Evolutionary conservation across 208 protist genomes (phyloP).

Genomic region (Jaenimonas drosophilae): DNA sequence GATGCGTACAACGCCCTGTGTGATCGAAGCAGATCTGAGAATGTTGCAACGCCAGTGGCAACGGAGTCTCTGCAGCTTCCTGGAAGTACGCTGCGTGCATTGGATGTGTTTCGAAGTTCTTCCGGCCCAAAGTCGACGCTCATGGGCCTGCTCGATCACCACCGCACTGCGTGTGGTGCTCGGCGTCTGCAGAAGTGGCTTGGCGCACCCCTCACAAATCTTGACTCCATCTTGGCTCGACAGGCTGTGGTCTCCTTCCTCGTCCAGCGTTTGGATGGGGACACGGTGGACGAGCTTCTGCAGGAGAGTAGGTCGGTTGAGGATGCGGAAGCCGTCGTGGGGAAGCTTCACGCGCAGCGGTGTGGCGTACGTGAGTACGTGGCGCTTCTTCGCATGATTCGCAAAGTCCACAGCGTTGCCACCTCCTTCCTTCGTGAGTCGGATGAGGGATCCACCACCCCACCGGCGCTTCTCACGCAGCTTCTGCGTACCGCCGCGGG

Average conservation of each 20-base stretch:
- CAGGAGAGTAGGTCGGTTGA: conserved; percentile 53
- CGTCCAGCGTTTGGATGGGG: conserved; percentile 17
- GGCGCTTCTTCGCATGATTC: conserved; percentile 47
- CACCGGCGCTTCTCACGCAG: conserved; percentile 15
- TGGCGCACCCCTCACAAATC: conserved; percentile 31
- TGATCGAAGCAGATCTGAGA: not conserved
- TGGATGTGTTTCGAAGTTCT: conserved; percentile 80
- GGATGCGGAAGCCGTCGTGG: conserved; percentile 67
- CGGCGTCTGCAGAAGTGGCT: conserved; percentile 63
- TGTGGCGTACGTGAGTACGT: conserved; percentile 66
- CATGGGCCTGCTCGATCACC: conserved; percentile 58
- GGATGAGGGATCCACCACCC: not conserved
- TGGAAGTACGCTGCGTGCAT: conserved; percentile 55
- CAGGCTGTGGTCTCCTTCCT: conserved; percentile 47
- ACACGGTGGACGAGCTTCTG: conserved; percentile 38
- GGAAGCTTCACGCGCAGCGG: conserved; percentile 61
- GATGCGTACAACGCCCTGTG: conserved; percentile 31
- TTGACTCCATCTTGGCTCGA: conserved; percentile 20
- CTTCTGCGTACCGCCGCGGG: conserved; percentile 16
- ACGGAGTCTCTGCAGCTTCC: conserved; percentile 30
- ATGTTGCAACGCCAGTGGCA: not conserved
- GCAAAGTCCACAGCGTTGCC: conserved; percentile 17
- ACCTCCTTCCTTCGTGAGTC: conserved; percentile 3
- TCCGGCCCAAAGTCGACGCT: conserved; percentile 33
- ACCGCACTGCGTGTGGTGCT: conserved; percentile 41